Evolutionary conservation across 1,139 yeast species (phyloP).

Genomic region (Geotrichum australiense): DNA sequence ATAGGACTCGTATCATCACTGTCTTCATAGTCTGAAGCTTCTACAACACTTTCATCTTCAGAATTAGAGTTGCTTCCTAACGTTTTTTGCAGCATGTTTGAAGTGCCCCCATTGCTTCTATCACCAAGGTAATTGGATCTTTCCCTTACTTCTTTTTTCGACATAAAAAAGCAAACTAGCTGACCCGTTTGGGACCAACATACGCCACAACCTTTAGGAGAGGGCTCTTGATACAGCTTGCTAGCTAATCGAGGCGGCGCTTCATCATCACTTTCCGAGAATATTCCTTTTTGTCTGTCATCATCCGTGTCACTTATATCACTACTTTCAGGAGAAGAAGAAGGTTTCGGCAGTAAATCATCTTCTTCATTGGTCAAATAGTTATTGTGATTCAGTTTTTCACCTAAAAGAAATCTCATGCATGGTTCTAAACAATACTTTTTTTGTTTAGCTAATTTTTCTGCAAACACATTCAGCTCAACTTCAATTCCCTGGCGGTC

Average conservation of each 20-base stretch:
- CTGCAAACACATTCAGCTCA: slow-evolving; percentile 50
- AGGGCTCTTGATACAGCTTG: slow-evolving; percentile 69
- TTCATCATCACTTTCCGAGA: slow-evolving; percentile 25
- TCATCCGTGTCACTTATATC: slow-evolving; percentile 4
- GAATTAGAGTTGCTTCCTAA: slow-evolving; percentile 9
- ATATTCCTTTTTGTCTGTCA: slow-evolving; percentile 12
- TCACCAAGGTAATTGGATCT: neutral
- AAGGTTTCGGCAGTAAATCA: slow-evolving; percentile 27
- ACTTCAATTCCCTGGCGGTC: slow-evolving; percentile 45
- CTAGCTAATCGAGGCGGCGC: slow-evolving; percentile 14
- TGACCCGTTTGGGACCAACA: slow-evolving; percentile 76
- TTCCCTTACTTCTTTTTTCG: slow-evolving; percentile 31
- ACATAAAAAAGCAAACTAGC: slow-evolving; percentile 75
- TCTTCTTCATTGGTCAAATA: slow-evolving; percentile 34
- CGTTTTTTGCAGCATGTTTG: slow-evolving; percentile 6
- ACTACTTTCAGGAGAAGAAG: slow-evolving; percentile 1
- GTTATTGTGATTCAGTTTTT: slow-evolving; percentile 50
- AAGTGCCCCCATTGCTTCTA: neutral
- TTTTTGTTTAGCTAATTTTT: slow-evolving; percentile 49
- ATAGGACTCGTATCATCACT: slow-evolving; percentile 10
- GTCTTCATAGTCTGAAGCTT: slow-evolving; percentile 12
- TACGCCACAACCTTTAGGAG: slow-evolving; percentile 93
- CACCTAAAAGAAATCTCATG: slow-evolving; percentile 74
- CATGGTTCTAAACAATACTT: slow-evolving; percentile 76
- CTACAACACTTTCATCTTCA: slow-evolving; percentile 13